Base-by-base conservation (phyloP, 345 rosid genomes). In the Salix purpurea region DNA sequence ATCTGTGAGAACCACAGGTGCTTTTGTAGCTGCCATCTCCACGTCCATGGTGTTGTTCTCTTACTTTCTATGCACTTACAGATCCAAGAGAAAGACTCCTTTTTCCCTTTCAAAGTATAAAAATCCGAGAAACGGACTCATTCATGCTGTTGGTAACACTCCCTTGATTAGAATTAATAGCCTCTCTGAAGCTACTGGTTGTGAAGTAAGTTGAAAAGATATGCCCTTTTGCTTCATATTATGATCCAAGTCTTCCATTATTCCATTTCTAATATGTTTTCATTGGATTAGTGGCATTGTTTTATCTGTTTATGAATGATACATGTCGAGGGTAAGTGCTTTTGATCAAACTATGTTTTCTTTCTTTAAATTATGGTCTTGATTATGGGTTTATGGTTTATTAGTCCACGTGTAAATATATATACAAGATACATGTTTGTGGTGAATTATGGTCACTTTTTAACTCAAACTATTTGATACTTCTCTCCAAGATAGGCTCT, bases 141-240 rank as follows among this genome's bases (percentile, higher is more conserved):
- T 92, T 13, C 91, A 76, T 66, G 94, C 97, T 52, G 70, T 96
- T 79, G 99, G 99, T 0, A 89, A 89, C 80, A 91, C 99, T 72
- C 97, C 95, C 64, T 79, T 96, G 88, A 92, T 93, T 79, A 92
- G 97, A 56, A 91, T 96, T 82, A 88, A 88, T 77, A 92, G 99
- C 84, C 94, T 96, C 80, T 93, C 98, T 15, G 89, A 93, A 9
- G 97, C 95, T 80, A 93, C 97, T 7, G 98, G 98, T 36, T 96
- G 97, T 79, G 97, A 96, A 84, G 98, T 96, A 77, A 77, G 78
- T 62, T 69, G 73, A 32, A 58, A 32, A 58, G 70, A 2, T 74
- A 1, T 18, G 65, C 11, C 56, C 54, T 62, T 46, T 69, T 58
- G 10, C 62, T 78, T 66, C 64, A 18, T 77, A 42, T 72, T 77